phyloP scores from a whole-genome alignment of 2,329 filamentous ascomycete species.

The Cladosporium colombiae region DNA sequence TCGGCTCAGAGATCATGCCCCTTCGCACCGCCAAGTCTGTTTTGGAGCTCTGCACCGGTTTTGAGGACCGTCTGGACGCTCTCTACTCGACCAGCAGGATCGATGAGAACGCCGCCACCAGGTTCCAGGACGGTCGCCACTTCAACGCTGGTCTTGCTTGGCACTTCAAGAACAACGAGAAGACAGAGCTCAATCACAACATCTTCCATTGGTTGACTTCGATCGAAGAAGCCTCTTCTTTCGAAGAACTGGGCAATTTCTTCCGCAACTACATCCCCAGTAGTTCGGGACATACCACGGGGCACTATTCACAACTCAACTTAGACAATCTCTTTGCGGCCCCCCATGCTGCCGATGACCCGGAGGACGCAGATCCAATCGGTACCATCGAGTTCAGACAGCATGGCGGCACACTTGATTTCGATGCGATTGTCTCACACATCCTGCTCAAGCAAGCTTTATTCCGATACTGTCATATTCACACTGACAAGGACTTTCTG shows the following conservation, averaged over 20 bases:
- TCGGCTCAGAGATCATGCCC: slow-evolving; percentile 15
- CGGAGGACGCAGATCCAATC: not conserved
- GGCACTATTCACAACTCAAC: slow-evolving; percentile 23
- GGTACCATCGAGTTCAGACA: slow-evolving; percentile 39
- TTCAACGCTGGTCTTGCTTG: slow-evolving; percentile 15
- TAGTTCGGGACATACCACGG: not conserved
- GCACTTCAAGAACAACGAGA: slow-evolving; percentile 17
- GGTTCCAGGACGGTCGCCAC: not conserved
- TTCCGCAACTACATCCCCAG: not conserved
- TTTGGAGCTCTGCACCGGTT: slow-evolving; percentile 24
- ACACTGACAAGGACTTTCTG: slow-evolving; percentile 5
- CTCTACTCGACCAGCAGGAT: slow-evolving; percentile 23
- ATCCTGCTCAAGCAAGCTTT: slow-evolving; percentile 25
- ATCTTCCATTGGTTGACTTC: slow-evolving; percentile 24
- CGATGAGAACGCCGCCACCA: not conserved
- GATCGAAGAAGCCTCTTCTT: slow-evolving; percentile 19
- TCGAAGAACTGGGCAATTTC: slow-evolving; percentile 13
- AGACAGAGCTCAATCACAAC: not conserved
- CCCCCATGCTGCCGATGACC: not conserved
- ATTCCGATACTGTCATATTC: slow-evolving; percentile 14
- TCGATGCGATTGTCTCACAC: slow-evolving; percentile 27
- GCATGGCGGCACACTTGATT: slow-evolving; percentile 32
- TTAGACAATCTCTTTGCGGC: slow-evolving; percentile 26
- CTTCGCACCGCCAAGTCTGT: slow-evolving; percentile 26
- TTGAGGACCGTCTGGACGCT: slow-evolving; percentile 25